Base-by-base conservation (phyloP, 257 asterid species). In the Lantana camara region DNA sequence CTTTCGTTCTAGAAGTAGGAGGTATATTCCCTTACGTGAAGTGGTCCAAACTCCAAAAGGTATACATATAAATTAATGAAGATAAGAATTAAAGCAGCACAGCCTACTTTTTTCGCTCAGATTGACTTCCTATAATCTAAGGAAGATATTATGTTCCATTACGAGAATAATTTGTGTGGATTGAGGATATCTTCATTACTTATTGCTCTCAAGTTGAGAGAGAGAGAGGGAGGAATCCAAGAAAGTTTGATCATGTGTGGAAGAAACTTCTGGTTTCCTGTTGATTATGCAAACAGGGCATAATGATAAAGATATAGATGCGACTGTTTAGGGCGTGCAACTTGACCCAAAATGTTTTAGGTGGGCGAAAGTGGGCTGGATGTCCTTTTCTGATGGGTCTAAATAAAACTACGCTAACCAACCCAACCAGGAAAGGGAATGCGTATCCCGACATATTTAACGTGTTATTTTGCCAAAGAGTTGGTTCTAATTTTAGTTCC, bases 281-380 rank as follows among this genome's bases (percentile, higher is more conserved):
- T 2, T n/a, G n/a, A n/a, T n/a, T 1, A 7, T 47, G 27, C 54
- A 48, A 45, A 50, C 69, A 35, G 40, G 40, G 11, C 40, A 3
- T 35, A 35, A 35, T 4, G 40, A 35, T 29, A 40, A 66, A 23
- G n/a, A 41, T 42, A 64, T 52, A 57, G 55, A 54, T 54, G 64
- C 24, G 71, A 44, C 12, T 16, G 71, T 19, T 66, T 41, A 63
- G 27, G 17, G 51, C 47, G 8, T 32, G 13, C 19, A 20, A 4
- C 0, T 14, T 9, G 20, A 21, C 29, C n/a, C 15, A 20, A 48
- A 21, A 48, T 21, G 32, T 38, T 64, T 23, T 64, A 52, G 70
- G 70, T 64, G 70, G 37, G n/a, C 40, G 61, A 32, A 64, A 9
- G 60, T 64, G 41, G 70, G 62, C 61, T 15, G 52, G 10, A 17